A percentile compares a stretch with the other conserved stretches of the same genome.
These are phyloP conservation scores for Xylaria sp. DNA, from an alignment of 495 filamentous ascomycete genomes.

Conservation along the genomic window DNA sequence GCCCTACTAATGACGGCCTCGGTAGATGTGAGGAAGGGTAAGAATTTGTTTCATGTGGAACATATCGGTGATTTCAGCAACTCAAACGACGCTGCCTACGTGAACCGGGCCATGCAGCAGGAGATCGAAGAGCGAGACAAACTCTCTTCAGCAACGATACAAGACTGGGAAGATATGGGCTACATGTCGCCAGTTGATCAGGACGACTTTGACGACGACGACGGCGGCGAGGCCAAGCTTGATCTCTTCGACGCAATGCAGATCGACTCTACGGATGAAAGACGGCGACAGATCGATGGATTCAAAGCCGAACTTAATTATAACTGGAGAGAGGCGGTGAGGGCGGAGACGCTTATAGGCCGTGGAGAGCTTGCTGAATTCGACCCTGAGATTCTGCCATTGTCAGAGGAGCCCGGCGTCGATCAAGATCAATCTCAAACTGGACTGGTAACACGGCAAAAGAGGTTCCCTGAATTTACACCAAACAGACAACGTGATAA, in stretches of 20 bases:
- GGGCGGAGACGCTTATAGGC: not conserved
- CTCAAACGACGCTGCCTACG: not conserved
- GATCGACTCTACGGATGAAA: not conserved
- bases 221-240: not conserved
- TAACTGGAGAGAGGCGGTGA: not conserved
- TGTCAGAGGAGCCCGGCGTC: not conserved
- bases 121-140: not conserved
- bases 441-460: not conserved
- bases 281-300: constrained; percentile 8
- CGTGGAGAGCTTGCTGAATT: not conserved
- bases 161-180: not conserved
- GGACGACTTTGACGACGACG: not conserved
- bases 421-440: not conserved
- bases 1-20: not conserved
- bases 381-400: not conserved
- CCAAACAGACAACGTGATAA: not conserved
- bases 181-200: not conserved
- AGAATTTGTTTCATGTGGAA: constrained; percentile 2
- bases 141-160: not conserved
- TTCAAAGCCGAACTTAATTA: not conserved
- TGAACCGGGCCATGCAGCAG: constrained; percentile 11
- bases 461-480: not conserved
- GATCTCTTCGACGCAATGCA: not conserved
- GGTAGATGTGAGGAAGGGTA: not conserved
- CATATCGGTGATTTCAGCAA: not conserved